Evolutionary conservation across 176 grass and related monocot species (phyloP).

Genomic region (Carex kokanica): DNA sequence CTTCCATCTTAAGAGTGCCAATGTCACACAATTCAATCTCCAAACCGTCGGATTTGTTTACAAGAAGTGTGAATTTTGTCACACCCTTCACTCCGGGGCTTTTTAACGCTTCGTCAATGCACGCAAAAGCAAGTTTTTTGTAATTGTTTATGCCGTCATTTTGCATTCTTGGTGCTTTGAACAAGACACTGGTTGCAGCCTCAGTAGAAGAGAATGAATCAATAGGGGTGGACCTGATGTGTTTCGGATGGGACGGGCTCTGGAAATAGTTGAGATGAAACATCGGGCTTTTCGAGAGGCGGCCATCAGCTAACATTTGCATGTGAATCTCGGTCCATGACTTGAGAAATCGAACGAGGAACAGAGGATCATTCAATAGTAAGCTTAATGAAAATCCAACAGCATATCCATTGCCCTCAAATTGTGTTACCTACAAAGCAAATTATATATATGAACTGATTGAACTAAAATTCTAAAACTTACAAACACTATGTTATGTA

Average conservation of each 20-base stretch:
- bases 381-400: constrained; percentile 67
- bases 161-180: constrained; percentile 18
- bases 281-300: constrained; percentile 31
- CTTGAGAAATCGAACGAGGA: constrained; percentile 56
- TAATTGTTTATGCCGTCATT: not conserved
- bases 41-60: constrained; percentile 1
- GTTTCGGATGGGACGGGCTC: constrained; percentile 26
- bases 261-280: constrained; percentile 65
- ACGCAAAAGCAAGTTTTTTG: constrained; percentile 39
- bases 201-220: constrained; percentile 15
- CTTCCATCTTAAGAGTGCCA: not conserved
- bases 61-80: constrained; percentile 34
- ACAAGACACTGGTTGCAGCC: constrained; percentile 34
- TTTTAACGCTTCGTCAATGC: constrained; percentile 23
- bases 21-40: constrained; percentile 33
- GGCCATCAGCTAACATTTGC: constrained; percentile 28
- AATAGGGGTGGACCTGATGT: constrained; percentile 39
- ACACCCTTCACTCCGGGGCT: not conserved
- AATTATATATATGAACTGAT: not conserved
- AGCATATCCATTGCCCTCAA: constrained; percentile 56
- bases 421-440: constrained; percentile 53
- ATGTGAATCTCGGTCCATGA: constrained; percentile 60
- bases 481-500: not conserved
- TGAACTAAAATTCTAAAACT: not conserved
- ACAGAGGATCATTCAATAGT: constrained; percentile 56